Evolutionary conservation across 345 rosid species (phyloP), one percentile per base, ranked within the genome.

Genomic region (Anacardium occidentale): DNA sequence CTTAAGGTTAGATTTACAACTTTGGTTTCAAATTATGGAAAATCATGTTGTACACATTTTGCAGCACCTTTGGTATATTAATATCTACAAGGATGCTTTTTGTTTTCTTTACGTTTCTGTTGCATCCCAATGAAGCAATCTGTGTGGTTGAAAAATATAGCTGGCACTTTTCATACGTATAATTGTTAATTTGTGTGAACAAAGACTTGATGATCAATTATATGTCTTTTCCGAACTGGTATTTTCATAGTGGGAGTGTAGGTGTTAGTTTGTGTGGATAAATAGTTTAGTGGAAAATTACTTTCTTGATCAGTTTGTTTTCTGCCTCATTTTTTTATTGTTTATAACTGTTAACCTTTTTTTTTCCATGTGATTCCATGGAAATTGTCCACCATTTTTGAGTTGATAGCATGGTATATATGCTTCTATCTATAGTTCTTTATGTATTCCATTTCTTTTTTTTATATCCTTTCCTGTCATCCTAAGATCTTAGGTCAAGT

Each of bases 1-100:
- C 29, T 53, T 25, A 14, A 26, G 54, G 21, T 63, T 63, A 4
- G 47, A 63, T 42, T 15, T 63, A 63, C 15, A 5, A 63, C 52
- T 18, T 44, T 44, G 51, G 48, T 13, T 45, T 13, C 20, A 40
- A 53, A 64, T 10, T 44, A 18, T 32, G 22, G 5, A 50, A 66
- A 66, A 8, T 66, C 59, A 66, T 66, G 45, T 25, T 51, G 70
- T 18, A 51, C 24, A 29, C 17, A 29, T 40, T 66, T 32, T 18
- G 17, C 11, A 18, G 42, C 9, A 32, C 32, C 17, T 66, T 50
- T 51, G 42, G 4, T 26, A 18, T n/a, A 34, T 47, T n/a, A 65
- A 17, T 24, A 5, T 15, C 40, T n/a, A 42, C 50, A 18, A 64
- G 25, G 20, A 32, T 61, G 68, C 60, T 21, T 56, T n/a, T 20